phyloP scores from a whole-genome alignment of 768 basidiomycete species.

The Trichaptum fuscoviolaceum region DNA sequence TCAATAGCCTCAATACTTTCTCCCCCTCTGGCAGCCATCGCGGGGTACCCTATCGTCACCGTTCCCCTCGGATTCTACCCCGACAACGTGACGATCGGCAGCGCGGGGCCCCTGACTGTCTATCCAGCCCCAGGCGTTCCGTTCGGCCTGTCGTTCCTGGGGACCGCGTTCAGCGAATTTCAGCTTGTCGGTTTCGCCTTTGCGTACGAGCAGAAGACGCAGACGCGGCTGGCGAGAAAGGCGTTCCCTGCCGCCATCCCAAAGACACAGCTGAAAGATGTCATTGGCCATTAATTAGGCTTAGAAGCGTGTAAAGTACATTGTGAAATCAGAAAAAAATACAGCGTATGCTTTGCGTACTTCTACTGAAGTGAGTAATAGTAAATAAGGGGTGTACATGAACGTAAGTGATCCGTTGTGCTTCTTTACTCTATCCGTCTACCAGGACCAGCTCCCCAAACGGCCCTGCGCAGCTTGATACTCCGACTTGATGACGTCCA shows the following conservation, averaged over 20 bases:
- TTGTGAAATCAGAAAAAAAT: background rate
- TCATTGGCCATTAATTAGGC: conserved; percentile 13
- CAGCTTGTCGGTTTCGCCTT: conserved; percentile 52
- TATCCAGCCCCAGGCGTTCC: conserved; percentile 52
- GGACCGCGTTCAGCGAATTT: conserved; percentile 57
- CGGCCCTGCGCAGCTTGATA: background rate
- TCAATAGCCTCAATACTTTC: conserved; percentile 24
- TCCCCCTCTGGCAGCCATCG: conserved; percentile 46
- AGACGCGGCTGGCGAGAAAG: conserved; percentile 23
- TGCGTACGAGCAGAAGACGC: conserved; percentile 48
- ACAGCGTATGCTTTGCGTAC: background rate
- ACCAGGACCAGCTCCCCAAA: background rate
- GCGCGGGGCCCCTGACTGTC: conserved; percentile 26
- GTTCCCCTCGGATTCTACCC: conserved; percentile 62
- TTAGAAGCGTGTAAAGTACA: background rate
- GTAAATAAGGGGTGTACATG: background rate
- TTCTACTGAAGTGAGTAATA: background rate
- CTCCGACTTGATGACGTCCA: background rate
- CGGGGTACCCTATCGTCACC: conserved; percentile 64
- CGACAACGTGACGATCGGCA: conserved; percentile 35
- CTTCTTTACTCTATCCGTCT: no score
- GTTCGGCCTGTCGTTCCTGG: conserved; percentile 58
- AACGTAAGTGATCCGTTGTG: background rate
- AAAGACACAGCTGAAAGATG: conserved; percentile 25
- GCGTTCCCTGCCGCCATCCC: conserved; percentile 27